phyloP scores from a whole-genome alignment of 345 rosid genomes.

The Syzygium oleosum region DNA sequence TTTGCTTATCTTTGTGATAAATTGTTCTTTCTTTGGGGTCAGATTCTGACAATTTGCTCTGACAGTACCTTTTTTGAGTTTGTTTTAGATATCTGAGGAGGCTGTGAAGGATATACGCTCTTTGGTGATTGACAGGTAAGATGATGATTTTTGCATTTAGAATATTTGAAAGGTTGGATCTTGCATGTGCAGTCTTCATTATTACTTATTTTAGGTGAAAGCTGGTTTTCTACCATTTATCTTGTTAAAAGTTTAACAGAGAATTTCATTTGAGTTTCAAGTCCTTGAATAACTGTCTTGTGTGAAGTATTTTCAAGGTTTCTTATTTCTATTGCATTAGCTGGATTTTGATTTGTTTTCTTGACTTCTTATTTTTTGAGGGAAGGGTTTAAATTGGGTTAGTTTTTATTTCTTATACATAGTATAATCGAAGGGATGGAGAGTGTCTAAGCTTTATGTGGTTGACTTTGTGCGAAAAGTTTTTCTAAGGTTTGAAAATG shows the following conservation, averaged over 20 bases:
- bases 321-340: not conserved
- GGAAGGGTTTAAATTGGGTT: not conserved
- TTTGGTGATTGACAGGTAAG: constrained; percentile 64
- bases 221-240: not conserved
- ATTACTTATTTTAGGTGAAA: not conserved
- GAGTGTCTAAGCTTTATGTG: not conserved
- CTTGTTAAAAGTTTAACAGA: not conserved
- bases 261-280: not conserved
- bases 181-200: not conserved
- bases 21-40: not conserved
- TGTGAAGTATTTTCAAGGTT: not conserved
- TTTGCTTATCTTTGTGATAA: not conserved
- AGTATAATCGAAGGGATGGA: not conserved
- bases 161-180: not conserved
- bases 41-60: not conserved
- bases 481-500: not conserved
- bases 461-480: not conserved
- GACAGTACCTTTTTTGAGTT: constrained; percentile 1
- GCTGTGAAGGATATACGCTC: constrained; percentile 72
- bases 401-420: not conserved
- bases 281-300: not conserved
- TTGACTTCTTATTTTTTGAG: not conserved
- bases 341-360: not conserved
- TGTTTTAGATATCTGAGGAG: constrained; percentile 74
- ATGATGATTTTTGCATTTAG: not conserved